Evolutionary conservation across 2,329 filamentous ascomycete genomes (phyloP), one percentile per base, ranked within the genome.

Genomic region (Arthrobotrys megalospora): DNA sequence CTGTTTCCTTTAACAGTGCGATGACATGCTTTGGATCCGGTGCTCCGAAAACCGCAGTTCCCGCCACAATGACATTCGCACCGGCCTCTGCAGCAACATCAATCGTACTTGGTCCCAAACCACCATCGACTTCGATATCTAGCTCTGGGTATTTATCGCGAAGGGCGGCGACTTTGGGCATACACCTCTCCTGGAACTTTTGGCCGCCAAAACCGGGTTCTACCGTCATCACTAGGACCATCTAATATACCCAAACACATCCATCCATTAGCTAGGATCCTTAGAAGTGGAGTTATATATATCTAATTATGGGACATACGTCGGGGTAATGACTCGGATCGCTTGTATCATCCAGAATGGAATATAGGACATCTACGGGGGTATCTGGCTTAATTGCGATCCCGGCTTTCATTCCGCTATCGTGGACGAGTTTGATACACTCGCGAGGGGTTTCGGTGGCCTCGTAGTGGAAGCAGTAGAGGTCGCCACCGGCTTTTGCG

Each of bases 391-490:
- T 99, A 83, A 99, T 93, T 8, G 96, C 96, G 82, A 99, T 93
- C 71, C 96, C 96, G 6, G 96, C 96, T 82, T 94, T 89, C 88
- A 99, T 90, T 55, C 93, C 94, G 79, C 91, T 88, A 67, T 92
- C 90, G 86, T 99, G 96, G 81, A 99, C 97, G 84, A 95, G 97
- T 81, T 89, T 89, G 82, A 98, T 93, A 82, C 99, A 86, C 81
- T 95, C 93, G 83, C 90, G 91, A 4, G 96, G 95, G 58, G 95
- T 94, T 68, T 88, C 90, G 80, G 96, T 96, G 28, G 96, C 96
- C 86, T 99, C 96, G 86, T 98, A 98, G 88, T 99, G 96, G 88
- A 99, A 99, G 88, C 96, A 98, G 88, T 99, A 99, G n/a, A 99
- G 88, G 85, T 99, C 94, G 85, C 94, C 97, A 67, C 96, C 96